Evolutionary conservation across 2,329 filamentous ascomycete species (phyloP), one percentile per base, ranked within the genome.

Genomic region (Neonectria coccinea): DNA sequence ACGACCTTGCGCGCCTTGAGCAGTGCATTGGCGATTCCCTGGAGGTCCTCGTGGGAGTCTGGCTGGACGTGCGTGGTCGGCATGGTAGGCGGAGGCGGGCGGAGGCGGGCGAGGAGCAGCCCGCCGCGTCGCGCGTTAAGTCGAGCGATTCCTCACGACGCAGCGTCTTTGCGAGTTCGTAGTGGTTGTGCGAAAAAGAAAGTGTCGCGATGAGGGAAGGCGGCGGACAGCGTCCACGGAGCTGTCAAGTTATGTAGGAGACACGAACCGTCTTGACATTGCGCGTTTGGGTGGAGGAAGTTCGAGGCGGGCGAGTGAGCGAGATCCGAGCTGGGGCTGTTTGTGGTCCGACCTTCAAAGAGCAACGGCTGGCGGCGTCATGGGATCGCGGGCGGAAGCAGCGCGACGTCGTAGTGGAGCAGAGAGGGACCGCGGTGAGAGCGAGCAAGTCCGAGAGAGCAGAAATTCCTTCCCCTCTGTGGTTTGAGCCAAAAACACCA

Each of bases 1-100:
- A 92, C 84, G n/a, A 92, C 84, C 75, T 91, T 92, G 66, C 85
- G 86, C 11, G 90, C 86, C 75, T 88, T 89, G 67, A 85, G 84
- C 48, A 92, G 79, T 4, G 83, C 79, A 73, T 91, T 86, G 71
- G 91, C 90, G 68, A 92, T 87, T 33, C 86, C 80, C 71, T 90
- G 88, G n/a, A 92, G 82, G 56, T 83, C 80, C 67, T 84, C 81
- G 68, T 82, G 79, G 65, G 86, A 83, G 44, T 80, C 79, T 10
- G 85, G 81, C 44, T 80, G 81, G 60, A 89, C 84, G 67, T 88
- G 87, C 58, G 82, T 79, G 25, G 85, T 89, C 51, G 88, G 87
- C 88, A 90, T 90, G 45, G 73, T 83, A 62, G 60, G 63, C 33
- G 53, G 44, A 44, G 58, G 59, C 54, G 62, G 62, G 58, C 41